phyloP scores from a whole-genome alignment of 2,329 filamentous ascomycete genomes.

The Ophiostoma sp. region DNA sequence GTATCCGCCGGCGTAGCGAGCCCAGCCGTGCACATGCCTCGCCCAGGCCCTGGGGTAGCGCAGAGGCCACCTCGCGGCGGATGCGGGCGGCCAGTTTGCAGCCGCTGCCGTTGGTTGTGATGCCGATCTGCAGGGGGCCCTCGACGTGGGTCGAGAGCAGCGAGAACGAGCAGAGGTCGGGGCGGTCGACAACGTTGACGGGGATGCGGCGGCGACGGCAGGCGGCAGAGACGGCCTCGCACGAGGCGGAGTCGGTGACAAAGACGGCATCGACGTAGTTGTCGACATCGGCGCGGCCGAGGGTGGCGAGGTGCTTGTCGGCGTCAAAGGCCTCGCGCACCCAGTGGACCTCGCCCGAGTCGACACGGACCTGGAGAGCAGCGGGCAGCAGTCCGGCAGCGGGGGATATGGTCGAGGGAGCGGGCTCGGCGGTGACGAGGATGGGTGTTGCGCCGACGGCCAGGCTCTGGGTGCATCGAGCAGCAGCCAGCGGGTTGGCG shows the following conservation, averaged over 20 bases:
- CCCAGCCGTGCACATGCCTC: conserved; percentile 72
- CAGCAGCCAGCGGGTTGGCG: conserved; percentile 77
- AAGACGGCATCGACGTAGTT: conserved; percentile 86
- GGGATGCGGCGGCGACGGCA: conserved; percentile 80
- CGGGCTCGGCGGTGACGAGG: conserved; percentile 61
- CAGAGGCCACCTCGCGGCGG: conserved; percentile 77
- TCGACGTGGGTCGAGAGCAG: conserved; percentile 84
- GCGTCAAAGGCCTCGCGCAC: conserved; percentile 62
- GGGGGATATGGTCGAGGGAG: not conserved
- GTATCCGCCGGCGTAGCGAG: conserved; percentile 60
- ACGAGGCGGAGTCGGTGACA: conserved; percentile 51
- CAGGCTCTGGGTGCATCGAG: conserved; percentile 73
- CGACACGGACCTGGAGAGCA: conserved; percentile 57
- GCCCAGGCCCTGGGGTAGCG: conserved; percentile 70
- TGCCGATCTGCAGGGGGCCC: conserved; percentile 87
- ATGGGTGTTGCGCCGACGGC: conserved; percentile 76
- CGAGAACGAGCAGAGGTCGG: conserved; percentile 81
- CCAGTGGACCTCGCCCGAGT: conserved; percentile 63
- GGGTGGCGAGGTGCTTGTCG: conserved; percentile 57
- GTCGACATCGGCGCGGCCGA: conserved; percentile 76
- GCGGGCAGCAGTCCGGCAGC: conserved; percentile 49
- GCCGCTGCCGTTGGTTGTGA: conserved; percentile 90
- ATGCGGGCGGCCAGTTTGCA: conserved; percentile 91
- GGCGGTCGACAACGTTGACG: conserved; percentile 85
- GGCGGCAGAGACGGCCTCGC: conserved; percentile 56